These are phyloP conservation scores for Saururus chinensis DNA, from an alignment of 164 flowering plant genomes.

Conservation along the genomic window DNA sequence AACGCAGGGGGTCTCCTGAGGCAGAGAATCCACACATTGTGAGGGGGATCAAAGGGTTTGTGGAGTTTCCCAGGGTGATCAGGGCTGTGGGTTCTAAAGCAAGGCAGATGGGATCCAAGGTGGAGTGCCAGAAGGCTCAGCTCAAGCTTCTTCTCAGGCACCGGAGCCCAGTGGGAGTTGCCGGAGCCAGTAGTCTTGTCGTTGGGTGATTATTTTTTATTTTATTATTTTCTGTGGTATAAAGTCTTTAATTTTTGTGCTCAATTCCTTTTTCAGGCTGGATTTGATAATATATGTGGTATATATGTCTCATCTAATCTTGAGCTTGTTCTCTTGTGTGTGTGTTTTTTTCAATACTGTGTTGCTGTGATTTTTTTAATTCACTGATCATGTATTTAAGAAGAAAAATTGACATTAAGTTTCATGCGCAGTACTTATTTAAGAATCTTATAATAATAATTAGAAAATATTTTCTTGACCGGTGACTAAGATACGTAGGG, in stretches of 20 bases:
- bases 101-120: conserved; percentile 43
- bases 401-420: no score
- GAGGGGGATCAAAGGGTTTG: conserved; percentile 21
- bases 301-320: no score
- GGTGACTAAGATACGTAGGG: no score
- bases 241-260: not conserved
- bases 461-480: no score
- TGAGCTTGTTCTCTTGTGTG: no score
- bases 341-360: no score
- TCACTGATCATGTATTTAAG: no score
- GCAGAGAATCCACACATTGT: conserved; percentile 13
- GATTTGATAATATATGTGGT: no score
- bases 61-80: conserved; percentile 69
- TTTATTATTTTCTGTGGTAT: not conserved
- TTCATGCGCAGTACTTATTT: no score
- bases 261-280: no score
- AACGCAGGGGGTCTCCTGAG: conserved; percentile 8
- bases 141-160: conserved; percentile 54
- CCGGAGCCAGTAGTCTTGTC: conserved; percentile 22
- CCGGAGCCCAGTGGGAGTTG: conserved; percentile 23
- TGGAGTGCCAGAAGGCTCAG: conserved; percentile 75
- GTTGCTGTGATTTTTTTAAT: no score
- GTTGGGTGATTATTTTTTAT: conserved; percentile 12
- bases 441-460: no score
- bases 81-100: conserved; percentile 48